Evolutionary conservation across 2,329 filamentous ascomycete genomes (phyloP).

Genomic region (Emergomyces orientalis): DNA sequence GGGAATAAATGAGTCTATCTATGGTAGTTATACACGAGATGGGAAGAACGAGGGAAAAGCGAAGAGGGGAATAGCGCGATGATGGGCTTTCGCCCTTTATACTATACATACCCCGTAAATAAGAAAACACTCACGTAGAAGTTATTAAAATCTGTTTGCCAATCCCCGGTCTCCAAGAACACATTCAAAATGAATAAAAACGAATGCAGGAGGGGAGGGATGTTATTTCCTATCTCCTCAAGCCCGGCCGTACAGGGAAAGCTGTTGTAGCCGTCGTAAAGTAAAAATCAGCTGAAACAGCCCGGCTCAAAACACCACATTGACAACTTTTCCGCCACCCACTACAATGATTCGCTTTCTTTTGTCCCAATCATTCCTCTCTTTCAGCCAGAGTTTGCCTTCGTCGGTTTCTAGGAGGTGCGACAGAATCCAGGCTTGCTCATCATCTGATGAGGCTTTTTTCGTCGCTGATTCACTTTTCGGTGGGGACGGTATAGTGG

Average conservation of each 20-base stretch:
- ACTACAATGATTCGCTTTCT: constrained; percentile 60
- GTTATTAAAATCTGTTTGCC: neutral
- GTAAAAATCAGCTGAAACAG: neutral
- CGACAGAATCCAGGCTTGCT: constrained; percentile 53
- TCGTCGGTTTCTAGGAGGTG: constrained; percentile 54
- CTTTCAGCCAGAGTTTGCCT: constrained; percentile 48
- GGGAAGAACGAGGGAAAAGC: neutral
- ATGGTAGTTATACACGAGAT: neutral
- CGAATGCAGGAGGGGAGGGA: neutral
- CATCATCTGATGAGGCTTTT: constrained; percentile 29
- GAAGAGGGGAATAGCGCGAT: neutral
- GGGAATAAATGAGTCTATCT: neutral
- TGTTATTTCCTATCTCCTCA: neutral
- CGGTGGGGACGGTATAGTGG: constrained; percentile 51
- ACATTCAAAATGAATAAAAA: neutral
- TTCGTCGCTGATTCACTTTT: constrained; percentile 24
- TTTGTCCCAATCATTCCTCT: constrained; percentile 41
- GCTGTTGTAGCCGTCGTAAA: neutral
- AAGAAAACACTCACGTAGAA: neutral
- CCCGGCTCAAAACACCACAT: constrained; percentile 53
- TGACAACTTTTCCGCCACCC: constrained; percentile 58
- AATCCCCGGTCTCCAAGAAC: neutral
- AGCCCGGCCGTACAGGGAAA: neutral
- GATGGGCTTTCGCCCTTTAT: neutral
- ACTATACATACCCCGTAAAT: neutral